Conservation (phyloP, 164 flowering plant species). For the Litsea cubeba region DNA sequence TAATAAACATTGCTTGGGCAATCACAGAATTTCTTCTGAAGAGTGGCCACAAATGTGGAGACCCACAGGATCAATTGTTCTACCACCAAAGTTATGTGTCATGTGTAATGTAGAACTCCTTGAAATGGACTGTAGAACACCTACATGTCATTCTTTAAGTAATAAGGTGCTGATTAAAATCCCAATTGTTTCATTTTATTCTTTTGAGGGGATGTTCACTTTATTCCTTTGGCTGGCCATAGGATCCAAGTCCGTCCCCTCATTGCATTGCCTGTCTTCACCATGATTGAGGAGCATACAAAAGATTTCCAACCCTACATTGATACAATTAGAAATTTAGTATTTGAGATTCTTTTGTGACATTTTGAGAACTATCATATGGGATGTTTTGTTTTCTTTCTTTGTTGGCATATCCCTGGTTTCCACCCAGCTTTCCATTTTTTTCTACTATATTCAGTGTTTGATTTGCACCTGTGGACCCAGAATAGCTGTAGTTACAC, state of each 20-base stretch:
- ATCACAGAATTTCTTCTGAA: no score
- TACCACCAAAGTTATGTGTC: no score
- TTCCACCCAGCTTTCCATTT: neutral
- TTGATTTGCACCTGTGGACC: neutral
- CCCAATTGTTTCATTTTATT: no score
- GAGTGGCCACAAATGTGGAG: no score
- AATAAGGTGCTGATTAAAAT: no score
- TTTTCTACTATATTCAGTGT: neutral
- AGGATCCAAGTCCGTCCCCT: neutral
- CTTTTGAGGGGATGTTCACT: neutral
- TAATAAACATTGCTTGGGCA: no score
- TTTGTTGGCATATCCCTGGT: neutral
- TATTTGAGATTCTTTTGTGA: neutral
- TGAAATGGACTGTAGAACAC: no score
- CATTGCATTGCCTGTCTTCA: neutral
- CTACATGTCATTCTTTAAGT: no score
- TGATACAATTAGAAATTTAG: neutral
- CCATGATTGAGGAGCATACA: neutral
- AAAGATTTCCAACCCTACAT: neutral
- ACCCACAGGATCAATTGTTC: no score
- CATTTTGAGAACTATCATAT: neutral
- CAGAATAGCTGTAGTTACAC: neutral
- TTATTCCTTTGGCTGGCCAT: constrained; percentile 6
- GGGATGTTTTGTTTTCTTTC: neutral
- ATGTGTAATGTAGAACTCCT: no score